Conservation (phyloP, 768 basidiomycete species). For the Boletus tylopilopsis region DNA sequence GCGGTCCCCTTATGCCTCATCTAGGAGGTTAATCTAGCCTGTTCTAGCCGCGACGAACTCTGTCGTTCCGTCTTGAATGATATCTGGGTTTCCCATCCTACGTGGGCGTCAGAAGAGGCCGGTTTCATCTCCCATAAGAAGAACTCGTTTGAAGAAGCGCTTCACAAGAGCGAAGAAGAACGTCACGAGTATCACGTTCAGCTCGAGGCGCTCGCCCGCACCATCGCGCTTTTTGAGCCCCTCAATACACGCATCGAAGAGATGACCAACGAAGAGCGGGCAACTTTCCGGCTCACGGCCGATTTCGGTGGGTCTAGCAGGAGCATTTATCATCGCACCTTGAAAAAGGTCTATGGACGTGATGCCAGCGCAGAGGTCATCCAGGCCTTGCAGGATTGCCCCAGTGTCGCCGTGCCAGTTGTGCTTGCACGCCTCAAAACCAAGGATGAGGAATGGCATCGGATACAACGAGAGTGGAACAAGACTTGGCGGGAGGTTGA, state of each 20-base stretch:
- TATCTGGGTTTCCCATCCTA: slow-evolving; percentile 97
- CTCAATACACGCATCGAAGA: slow-evolving; percentile 78
- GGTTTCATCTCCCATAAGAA: slow-evolving; percentile 96
- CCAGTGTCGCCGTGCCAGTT: slow-evolving; percentile 86
- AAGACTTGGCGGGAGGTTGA: slow-evolving; percentile 96
- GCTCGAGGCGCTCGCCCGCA: slow-evolving; percentile 85
- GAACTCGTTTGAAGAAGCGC: slow-evolving; percentile 91
- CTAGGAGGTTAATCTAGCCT: slow-evolving; percentile 85
- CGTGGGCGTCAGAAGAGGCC: slow-evolving; percentile 95
- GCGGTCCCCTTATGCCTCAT: slow-evolving; percentile 3
- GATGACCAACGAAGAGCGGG: slow-evolving; percentile 86
- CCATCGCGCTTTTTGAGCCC: slow-evolving; percentile 89
- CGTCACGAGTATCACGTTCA: slow-evolving; percentile 97
- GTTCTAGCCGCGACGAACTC: slow-evolving; percentile 91
- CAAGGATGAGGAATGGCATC: slow-evolving; percentile 97
- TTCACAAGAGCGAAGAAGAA: slow-evolving; percentile 97
- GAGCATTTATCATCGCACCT: slow-evolving; percentile 84
- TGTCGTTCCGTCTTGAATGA: slow-evolving; percentile 97
- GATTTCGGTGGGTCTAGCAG: slow-evolving; percentile 89
- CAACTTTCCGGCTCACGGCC: slow-evolving; percentile 74
- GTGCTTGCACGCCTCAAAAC: slow-evolving; percentile 84
- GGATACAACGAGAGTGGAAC: slow-evolving; percentile 92
- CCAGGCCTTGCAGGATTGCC: slow-evolving; percentile 87
- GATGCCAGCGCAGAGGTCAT: slow-evolving; percentile 74
- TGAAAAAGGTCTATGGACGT: slow-evolving; percentile 92